These are phyloP conservation scores for Claviceps lovelessii DNA, from an alignment of 2,329 filamentous ascomycete species.

Conservation along the genomic window DNA sequence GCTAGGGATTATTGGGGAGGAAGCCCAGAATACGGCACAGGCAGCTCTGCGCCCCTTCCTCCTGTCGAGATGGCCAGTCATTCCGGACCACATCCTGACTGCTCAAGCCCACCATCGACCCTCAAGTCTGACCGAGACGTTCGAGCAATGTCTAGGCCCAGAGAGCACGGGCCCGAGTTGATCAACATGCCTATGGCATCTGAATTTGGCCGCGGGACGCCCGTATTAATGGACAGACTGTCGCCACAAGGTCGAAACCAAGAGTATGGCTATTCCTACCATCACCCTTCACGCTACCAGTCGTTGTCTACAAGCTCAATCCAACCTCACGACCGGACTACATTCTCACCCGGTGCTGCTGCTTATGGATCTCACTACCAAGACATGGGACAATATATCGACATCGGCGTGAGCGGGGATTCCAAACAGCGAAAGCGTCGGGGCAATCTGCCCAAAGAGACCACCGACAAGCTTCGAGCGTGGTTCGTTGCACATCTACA, in stretches of 20 bases:
- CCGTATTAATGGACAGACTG: constrained; percentile 13
- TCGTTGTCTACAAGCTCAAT: constrained; percentile 31
- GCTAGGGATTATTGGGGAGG: constrained; percentile 12
- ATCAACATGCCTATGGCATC: background rate
- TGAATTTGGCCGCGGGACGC: background rate
- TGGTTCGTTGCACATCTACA: constrained; percentile 70
- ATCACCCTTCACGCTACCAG: constrained; percentile 30
- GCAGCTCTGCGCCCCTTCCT: constrained; percentile 13
- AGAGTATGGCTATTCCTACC: constrained; percentile 25
- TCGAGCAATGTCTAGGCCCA: constrained; percentile 8
- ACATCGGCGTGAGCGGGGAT: constrained; percentile 25
- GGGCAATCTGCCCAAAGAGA: constrained; percentile 81
- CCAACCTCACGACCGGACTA: constrained; percentile 28
- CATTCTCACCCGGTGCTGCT: constrained; percentile 24
- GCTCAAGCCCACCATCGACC: constrained; percentile 26
- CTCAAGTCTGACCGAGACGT: constrained; percentile 23
- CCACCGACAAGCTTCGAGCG: constrained; percentile 62
- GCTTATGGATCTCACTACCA: constrained; percentile 26
- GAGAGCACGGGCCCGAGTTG: constrained; percentile 7
- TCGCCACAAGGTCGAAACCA: constrained; percentile 11
- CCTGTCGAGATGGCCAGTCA: constrained; percentile 22
- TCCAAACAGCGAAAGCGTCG: constrained; percentile 48
- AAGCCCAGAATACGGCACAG: constrained; percentile 11
- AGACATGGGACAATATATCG: constrained; percentile 28
- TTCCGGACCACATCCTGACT: constrained; percentile 21